Base-by-base conservation (phyloP, 768 basidiomycete genomes). In the Tricholoma sp. region DNA sequence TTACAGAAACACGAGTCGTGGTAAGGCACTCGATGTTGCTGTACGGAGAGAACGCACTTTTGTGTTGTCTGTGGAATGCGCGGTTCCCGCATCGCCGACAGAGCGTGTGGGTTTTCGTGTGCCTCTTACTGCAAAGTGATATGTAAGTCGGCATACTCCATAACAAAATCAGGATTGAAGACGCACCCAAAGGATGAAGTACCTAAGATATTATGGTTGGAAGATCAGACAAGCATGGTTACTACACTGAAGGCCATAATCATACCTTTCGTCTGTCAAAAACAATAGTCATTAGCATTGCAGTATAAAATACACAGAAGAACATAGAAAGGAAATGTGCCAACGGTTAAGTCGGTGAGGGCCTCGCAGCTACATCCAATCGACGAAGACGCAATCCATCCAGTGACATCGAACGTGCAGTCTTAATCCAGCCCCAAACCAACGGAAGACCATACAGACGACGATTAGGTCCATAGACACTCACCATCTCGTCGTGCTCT, bases 51-150 rank as follows among this genome's bases (percentile, higher is more conserved):
- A 18, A 74, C 89, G 66, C 63, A 95, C 93, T 88, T 83, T 98
- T 94, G 82, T 99, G 92, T 79, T 99, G 96, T 76, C 86, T 89
- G 85, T 98, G 97, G 83, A 98, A 96, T 34, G 94, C 84, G 58
- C 96, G 86, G 76, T 88, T 83, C 63, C 94, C 94, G 76, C 97
- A 99, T 66, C 97, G 91, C 72, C 94, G 83, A 85, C 97, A 99
- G 67, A 98, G 87, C 56, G 93, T 94, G 82, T 96, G 94, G 62
- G 91, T 86, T 80, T 96, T 97, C 64, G 91, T 90, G 85, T 95
- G 94, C 72, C 93, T 83, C 82, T 95, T 95, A 91, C 94, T 93
- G 72, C 61, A 61, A 32, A 53, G 55, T n/a, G 53, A 53, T 29
- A 51, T 18, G 18, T 54, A 32, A 60, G 36, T 56, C 41, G 55